Evolutionary conservation across 176 grass and related monocot genomes (phyloP).

Genomic region (Oryza glaberrima): DNA sequence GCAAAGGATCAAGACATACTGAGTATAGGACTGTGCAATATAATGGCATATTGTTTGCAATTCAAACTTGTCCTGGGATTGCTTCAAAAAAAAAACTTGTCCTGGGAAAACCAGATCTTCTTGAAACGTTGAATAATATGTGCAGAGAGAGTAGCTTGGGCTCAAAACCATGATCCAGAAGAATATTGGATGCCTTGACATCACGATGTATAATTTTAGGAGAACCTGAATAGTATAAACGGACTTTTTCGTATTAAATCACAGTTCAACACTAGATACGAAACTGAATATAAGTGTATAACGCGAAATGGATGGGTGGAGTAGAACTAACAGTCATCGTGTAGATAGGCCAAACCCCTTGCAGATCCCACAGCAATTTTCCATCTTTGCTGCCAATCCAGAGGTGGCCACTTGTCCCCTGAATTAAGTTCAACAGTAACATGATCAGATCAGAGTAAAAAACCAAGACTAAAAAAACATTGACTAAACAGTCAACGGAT

Average conservation of each 20-base stretch:
- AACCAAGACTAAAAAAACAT: neutral
- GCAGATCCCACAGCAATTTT: conserved; percentile 55
- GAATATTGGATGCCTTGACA: conserved; percentile 66
- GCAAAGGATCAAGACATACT: neutral
- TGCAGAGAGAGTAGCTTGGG: conserved; percentile 28
- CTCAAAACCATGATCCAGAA: conserved; percentile 61
- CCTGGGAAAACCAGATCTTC: neutral
- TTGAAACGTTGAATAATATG: no score
- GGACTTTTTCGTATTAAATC: neutral
- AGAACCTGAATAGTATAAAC: conserved; percentile 32
- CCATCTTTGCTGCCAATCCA: conserved; percentile 52
- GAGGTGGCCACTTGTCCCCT: conserved; percentile 32
- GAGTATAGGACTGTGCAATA: no score
- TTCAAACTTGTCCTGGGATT: neutral
- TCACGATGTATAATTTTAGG: conserved; percentile 70
- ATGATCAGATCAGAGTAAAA: neutral
- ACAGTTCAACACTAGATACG: neutral
- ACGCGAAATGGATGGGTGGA: neutral
- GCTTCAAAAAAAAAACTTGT: no score
- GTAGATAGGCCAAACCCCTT: conserved; percentile 59
- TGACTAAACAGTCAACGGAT: neutral
- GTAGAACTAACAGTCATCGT: conserved; percentile 58
- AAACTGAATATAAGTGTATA: neutral
- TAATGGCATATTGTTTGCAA: neutral
- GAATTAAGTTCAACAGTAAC: neutral